These are phyloP conservation scores for Alternaria ventricosa DNA, from an alignment of 2,329 filamentous ascomycete genomes.

Conservation along the genomic window DNA sequence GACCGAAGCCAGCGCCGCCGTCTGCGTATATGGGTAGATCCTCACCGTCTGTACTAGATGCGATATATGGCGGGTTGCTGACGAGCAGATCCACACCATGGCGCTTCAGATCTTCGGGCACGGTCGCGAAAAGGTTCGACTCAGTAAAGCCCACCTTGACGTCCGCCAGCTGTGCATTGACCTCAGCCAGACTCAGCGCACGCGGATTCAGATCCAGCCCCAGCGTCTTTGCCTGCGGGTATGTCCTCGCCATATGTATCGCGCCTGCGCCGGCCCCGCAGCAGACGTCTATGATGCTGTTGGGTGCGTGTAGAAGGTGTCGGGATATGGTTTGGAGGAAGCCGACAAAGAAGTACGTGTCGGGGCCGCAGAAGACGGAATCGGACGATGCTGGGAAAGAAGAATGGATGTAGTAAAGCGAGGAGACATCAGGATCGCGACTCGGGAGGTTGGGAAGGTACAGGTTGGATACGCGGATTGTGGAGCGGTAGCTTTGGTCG, in stretches of 20 bases:
- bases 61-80: slow-evolving; percentile 36
- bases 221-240: slow-evolving; percentile 20
- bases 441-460: slow-evolving; percentile 18
- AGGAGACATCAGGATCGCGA: not conserved
- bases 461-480: slow-evolving; percentile 30
- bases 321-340: slow-evolving; percentile 20
- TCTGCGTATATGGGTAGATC: slow-evolving; percentile 35
- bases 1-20: slow-evolving; percentile 29
- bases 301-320: slow-evolving; percentile 13
- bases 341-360: slow-evolving; percentile 31
- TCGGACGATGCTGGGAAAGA: slow-evolving; percentile 29
- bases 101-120: slow-evolving; percentile 12
- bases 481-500: slow-evolving; percentile 18
- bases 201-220: slow-evolving; percentile 31
- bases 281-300: slow-evolving; percentile 29
- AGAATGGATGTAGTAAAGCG: slow-evolving; percentile 32
- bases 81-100: slow-evolving; percentile 27
- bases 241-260: slow-evolving; percentile 30
- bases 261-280: slow-evolving; percentile 33
- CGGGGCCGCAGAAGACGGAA: slow-evolving; percentile 32
- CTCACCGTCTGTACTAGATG: slow-evolving; percentile 24
- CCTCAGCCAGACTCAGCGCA: slow-evolving; percentile 21
- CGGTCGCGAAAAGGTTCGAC: slow-evolving; percentile 27
- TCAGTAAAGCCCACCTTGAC: slow-evolving; percentile 21
- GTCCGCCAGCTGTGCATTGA: slow-evolving; percentile 25